Evolutionary conservation across 2,329 filamentous ascomycete genomes (phyloP).

Genomic region (Neodidymelliopsis sp.): DNA sequence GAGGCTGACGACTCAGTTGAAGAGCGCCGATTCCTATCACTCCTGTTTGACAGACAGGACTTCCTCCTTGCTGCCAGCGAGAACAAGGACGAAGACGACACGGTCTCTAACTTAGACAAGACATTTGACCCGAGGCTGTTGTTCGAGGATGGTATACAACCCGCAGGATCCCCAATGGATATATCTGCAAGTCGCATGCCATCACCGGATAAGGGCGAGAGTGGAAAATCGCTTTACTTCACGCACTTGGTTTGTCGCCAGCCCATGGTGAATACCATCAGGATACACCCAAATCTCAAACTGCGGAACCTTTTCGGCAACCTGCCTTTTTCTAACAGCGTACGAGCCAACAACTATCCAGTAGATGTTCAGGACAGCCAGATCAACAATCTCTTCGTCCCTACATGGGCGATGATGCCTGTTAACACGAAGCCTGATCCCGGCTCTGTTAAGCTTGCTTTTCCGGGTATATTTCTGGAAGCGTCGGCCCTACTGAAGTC

Average conservation of each 20-base stretch:
- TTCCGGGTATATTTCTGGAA: slow-evolving; percentile 22
- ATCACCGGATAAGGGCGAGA: slow-evolving; percentile 8
- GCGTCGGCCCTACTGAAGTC: slow-evolving; percentile 20
- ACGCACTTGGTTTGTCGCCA: slow-evolving; percentile 31
- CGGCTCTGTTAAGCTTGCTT: slow-evolving; percentile 22
- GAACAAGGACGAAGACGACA: slow-evolving; percentile 20
- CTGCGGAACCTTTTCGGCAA: slow-evolving; percentile 28
- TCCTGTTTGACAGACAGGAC: slow-evolving; percentile 32
- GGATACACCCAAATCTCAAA: slow-evolving; percentile 33
- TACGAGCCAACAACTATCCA: slow-evolving; percentile 20
- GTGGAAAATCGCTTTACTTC: slow-evolving; percentile 22
- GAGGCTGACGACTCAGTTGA: neutral
- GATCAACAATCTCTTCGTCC: slow-evolving; percentile 27
- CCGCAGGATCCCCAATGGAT: slow-evolving; percentile 18
- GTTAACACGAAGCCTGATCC: slow-evolving; percentile 31
- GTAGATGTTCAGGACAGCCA: slow-evolving; percentile 19
- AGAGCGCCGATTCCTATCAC: slow-evolving; percentile 19
- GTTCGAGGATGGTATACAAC: neutral
- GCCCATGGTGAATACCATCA: slow-evolving; percentile 28
- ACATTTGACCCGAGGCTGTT: slow-evolving; percentile 25
- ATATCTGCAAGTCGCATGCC: slow-evolving; percentile 11
- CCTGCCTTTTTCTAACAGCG: slow-evolving; percentile 23
- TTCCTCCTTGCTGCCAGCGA: slow-evolving; percentile 23
- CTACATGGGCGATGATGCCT: slow-evolving; percentile 37
- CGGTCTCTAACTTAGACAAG: slow-evolving; percentile 9